These are phyloP conservation scores for Mucor racemosus DNA, from an alignment of 371 early-diverging fungal genomes.

Conservation along the genomic window DNA sequence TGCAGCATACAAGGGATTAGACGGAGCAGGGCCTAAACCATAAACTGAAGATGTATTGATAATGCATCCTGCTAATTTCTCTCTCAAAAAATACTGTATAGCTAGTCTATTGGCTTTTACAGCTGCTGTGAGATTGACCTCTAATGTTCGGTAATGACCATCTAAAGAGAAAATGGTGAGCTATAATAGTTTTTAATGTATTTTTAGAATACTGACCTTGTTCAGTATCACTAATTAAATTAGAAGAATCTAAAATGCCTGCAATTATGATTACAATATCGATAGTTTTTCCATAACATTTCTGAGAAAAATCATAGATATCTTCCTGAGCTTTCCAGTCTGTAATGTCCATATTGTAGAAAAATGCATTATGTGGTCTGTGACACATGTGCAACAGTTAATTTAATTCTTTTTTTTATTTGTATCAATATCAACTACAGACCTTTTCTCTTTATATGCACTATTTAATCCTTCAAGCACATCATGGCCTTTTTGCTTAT, in stretches of 20 bases:
- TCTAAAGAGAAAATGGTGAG: neutral
- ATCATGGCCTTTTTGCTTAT: constrained; percentile 29
- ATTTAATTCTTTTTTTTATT: neutral
- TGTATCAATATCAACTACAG: neutral
- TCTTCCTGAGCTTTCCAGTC: constrained; percentile 49
- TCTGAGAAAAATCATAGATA: constrained; percentile 45
- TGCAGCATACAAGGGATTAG: constrained; percentile 78
- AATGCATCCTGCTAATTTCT: constrained; percentile 65
- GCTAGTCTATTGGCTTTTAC: constrained; percentile 74
- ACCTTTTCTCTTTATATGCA: constrained; percentile 11
- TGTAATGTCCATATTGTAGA: constrained; percentile 62
- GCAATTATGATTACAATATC: constrained; percentile 73
- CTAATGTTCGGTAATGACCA: constrained; percentile 59
- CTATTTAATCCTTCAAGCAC: constrained; percentile 16
- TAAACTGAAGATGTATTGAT: constrained; percentile 82
- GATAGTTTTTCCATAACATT: constrained; percentile 47
- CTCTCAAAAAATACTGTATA: constrained; percentile 60
- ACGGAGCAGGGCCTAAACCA: constrained; percentile 70
- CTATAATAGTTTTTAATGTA: neutral
- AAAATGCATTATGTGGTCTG: constrained; percentile 32
- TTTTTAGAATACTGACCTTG: constrained; percentile 20
- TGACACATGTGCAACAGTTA: neutral
- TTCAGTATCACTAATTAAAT: constrained; percentile 44
- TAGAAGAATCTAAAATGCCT: constrained; percentile 57
- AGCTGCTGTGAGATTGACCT: constrained; percentile 69